Base-by-base conservation (phyloP, 192 early-diverging fungal genomes). In the Helicostylum pulchrum region DNA sequence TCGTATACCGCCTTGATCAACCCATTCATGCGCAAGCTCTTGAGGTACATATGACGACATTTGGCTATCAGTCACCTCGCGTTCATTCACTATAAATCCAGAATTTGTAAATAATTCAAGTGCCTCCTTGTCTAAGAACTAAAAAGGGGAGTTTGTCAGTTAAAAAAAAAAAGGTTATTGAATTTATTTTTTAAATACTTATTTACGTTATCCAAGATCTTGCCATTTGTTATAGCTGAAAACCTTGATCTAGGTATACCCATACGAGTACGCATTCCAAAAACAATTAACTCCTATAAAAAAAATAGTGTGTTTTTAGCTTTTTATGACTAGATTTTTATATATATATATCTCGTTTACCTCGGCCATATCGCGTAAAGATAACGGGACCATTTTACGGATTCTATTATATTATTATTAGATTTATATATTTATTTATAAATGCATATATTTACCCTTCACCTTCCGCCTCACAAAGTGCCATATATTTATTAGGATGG, bases 401-500 rank as follows among this genome's bases (percentile, higher is more conserved):
- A 63, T n/a, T 6, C 66, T 75, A 39, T 32, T 44, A 17, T 31
- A 53, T 11, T 15, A 39, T 58, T 15, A 56, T 14, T 14, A 2
- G 3, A 7, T 47, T 10, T 44, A 11, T 30, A 19, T 19, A n/a
- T 17, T 19, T 17, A 66, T 46, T 43, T 59, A 14, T 8, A 17
- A 2, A 19, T 9, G 36, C 21, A 54, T 43, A 32, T 14, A 64
- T 45, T 64, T 59, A 81, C 82, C 82, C 82, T 54, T 81, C 69
- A 3, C 76, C 78, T 44, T 57, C 64, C 2, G 68, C 61, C 23
- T 76, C 70, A 44, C 79, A 81, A 32, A 81, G 68, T 3, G 42
- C 44, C 79, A 81, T 81, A 68, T 80, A 83, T 2, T 74, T 68
- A 12, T 80, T 64, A n/a, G 82, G 82, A 65, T 81, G 76, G 34